Percentiles rank a stretch among this genome's conserved stretches.
These are phyloP conservation scores for Pestalotiopsis sp. DNA, from an alignment of 2,329 filamentous ascomycete genomes.

Conservation along the genomic window DNA sequence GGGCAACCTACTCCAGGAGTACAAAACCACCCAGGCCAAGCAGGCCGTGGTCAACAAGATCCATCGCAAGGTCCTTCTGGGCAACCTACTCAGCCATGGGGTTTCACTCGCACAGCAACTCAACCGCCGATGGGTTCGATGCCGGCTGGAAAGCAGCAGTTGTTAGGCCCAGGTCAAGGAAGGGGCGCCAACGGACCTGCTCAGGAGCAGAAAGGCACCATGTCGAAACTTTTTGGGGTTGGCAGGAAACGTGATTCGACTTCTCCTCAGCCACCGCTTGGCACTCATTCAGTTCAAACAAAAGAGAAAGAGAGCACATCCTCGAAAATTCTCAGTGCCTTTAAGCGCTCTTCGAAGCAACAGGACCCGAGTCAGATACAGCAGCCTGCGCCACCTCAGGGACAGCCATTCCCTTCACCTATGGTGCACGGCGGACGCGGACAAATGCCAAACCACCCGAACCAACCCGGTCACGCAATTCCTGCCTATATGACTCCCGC, in stretches of 20 bases:
- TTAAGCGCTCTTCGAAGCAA: constrained; percentile 29
- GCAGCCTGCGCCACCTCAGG: constrained; percentile 9
- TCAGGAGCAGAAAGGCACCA: constrained; percentile 15
- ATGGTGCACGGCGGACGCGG: constrained; percentile 11
- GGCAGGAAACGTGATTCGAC: constrained; percentile 10
- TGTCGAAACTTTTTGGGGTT: constrained; percentile 27
- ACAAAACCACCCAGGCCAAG: background rate
- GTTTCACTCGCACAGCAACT: constrained; percentile 8
- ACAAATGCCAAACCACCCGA: background rate
- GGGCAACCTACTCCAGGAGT: background rate
- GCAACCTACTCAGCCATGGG: constrained; percentile 7
- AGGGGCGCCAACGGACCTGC: background rate
- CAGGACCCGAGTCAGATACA: constrained; percentile 16
- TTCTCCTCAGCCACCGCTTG: constrained; percentile 10
- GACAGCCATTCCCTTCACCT: constrained; percentile 17
- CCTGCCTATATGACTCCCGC: constrained; percentile 2
- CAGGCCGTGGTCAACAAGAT: constrained; percentile 1
- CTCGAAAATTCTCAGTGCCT: constrained; percentile 30
- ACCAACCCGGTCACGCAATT: constrained; percentile 10
- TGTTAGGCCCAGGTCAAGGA: constrained; percentile 4
- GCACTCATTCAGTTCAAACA: constrained; percentile 18
- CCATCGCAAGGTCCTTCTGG: constrained; percentile 1
- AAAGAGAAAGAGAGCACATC: constrained; percentile 30
- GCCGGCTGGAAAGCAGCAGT: constrained; percentile 11
- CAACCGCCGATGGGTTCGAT: background rate